Percentiles rank a stretch among this genome's conserved stretches.
Evolutionary conservation across 371 early-diverging fungal species (phyloP).

Genomic region (Nematocida sp.): DNA sequence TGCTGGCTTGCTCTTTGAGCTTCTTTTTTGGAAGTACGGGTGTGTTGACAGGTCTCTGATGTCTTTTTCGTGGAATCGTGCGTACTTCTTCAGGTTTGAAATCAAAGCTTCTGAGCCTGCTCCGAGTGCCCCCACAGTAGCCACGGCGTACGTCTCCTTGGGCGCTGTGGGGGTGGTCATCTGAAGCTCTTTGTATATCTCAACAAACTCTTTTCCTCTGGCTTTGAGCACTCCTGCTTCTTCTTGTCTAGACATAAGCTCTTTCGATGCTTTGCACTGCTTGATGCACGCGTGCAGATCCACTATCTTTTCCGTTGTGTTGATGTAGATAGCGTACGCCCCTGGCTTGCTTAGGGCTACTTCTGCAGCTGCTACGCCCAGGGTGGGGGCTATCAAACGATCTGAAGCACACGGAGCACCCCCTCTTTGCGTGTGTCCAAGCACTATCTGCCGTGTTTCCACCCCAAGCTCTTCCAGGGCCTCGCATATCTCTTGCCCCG

Average conservation of each 20-base stretch:
- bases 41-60: background rate
- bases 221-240: slow-evolving; percentile 19
- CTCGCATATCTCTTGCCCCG: slow-evolving; percentile 73
- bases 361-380: slow-evolving; percentile 87
- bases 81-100: background rate
- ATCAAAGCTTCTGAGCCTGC: slow-evolving; percentile 30
- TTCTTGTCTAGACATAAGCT: background rate
- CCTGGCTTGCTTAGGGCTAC: slow-evolving; percentile 76
- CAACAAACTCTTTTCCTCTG: slow-evolving; percentile 36
- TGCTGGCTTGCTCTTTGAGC: slow-evolving; percentile 61
- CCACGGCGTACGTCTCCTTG: background rate
- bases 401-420: slow-evolving; percentile 86
- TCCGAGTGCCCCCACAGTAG: background rate
- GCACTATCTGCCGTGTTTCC: slow-evolving; percentile 81
- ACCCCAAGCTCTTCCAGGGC: slow-evolving; percentile 73
- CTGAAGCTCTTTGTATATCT: slow-evolving; percentile 12
- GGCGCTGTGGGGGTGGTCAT: background rate
- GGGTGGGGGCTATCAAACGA: slow-evolving; percentile 79
- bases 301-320: slow-evolving; percentile 37
- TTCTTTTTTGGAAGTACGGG: slow-evolving; percentile 28
- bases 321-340: slow-evolving; percentile 69
- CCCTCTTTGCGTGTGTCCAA: slow-evolving; percentile 97
- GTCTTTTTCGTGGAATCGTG: background rate
- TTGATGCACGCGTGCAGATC: slow-evolving; percentile 13
- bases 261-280: background rate